Base-by-base conservation (phyloP, 768 basidiomycete genomes). In the Suillus plorans region DNA sequence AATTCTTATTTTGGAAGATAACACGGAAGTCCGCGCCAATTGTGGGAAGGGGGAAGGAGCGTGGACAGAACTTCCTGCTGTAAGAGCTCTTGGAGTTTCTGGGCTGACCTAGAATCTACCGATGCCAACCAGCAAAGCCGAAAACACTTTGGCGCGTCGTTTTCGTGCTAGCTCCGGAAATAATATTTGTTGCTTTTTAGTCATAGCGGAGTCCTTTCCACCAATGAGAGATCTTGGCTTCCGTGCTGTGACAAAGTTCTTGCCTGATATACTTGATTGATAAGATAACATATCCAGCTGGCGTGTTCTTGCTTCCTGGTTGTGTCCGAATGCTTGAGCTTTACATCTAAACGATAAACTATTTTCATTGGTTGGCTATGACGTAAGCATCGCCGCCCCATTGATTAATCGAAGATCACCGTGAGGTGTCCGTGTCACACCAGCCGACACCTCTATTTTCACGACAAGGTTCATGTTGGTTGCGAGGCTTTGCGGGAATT, bases 1-100 rank as follows among this genome's bases (percentile, higher is more conserved):
- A 59, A 44, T 59, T 28, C 25, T 59, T 28, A 42, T 59, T 59
- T 63, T 20, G 58, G 56, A 37, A 63, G 57, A 42, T 63, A 63
- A 63, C 25, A 8, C 62, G 25, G 62, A 56, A 37, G 56, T 39
- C 8, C 56, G 37, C 39, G 9, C 57, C 20, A 7, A 42, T 28
- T 59, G 58, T 59, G 58, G 58, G 58, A 59, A 59, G 39, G 36
- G 52, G 20, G 53, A 55, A 55, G 53, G 53, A 55, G 53, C 53
- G 34, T 28, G 58, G 41, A 59, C 25, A 44, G 41, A 28, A 59
- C 41, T 41, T 58, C 25, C 39, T 16, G n/a, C 25, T 34, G 50
- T 52, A 31, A 8, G 22, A 41, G 57, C 25, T 10, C 57, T 3
- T 59, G 10, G 25, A 59, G 28, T 42, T 28, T 39, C 18, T n/a